Evolutionary conservation across 345 rosid genomes (phyloP).

Genomic region (Populus nigra): DNA sequence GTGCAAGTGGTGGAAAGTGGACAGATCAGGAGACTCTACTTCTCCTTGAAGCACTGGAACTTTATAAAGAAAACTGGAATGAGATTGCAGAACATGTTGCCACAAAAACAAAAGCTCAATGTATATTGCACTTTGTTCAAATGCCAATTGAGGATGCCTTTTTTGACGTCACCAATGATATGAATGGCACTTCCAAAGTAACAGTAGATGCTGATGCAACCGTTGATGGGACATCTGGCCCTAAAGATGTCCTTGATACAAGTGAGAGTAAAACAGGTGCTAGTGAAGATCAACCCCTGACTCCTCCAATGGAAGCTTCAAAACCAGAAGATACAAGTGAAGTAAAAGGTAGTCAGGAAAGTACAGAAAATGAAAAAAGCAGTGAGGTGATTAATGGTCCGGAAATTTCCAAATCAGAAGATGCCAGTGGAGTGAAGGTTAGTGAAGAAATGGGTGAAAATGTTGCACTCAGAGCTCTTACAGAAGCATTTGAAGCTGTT

Average conservation of each 20-base stretch:
- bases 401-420: conserved; percentile 43
- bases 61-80: conserved; percentile 92
- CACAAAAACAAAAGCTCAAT: conserved; percentile 92
- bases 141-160: conserved; percentile 95
- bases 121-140: conserved; percentile 95
- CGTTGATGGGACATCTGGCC: conserved; percentile 35
- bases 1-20: conserved; percentile 87
- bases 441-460: conserved; percentile 42
- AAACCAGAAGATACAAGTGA: conserved; percentile 54
- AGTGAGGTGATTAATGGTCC: conserved; percentile 32
- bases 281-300: conserved; percentile 43
- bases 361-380: conserved; percentile 40
- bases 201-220: conserved; percentile 33
- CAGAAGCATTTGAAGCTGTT: conserved; percentile 85
- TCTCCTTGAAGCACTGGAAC: conserved; percentile 95
- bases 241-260: conserved; percentile 54
- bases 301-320: conserved; percentile 43
- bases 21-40: conserved; percentile 99
- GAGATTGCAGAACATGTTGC: conserved; percentile 99
- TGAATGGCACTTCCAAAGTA: conserved; percentile 48
- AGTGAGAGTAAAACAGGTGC: conserved; percentile 45
- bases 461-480: conserved; percentile 66
- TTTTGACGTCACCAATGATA: conserved; percentile 47
- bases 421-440: conserved; percentile 38
- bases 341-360: conserved; percentile 38